Evolutionary conservation across 345 rosid genomes (phyloP).

Genomic region (Sisymbrium irio): DNA sequence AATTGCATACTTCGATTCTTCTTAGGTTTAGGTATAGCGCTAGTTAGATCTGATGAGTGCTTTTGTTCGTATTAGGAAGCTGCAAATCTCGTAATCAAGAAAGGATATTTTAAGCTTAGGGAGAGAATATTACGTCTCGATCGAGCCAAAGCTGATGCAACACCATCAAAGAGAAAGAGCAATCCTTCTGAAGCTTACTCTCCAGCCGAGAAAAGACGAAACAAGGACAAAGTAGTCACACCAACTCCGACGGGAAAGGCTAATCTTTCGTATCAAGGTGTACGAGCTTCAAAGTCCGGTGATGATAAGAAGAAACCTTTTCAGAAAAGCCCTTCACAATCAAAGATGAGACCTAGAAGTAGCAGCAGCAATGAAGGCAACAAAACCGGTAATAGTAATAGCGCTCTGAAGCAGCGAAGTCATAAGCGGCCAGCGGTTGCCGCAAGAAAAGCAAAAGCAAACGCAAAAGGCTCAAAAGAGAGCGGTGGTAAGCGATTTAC

Average conservation of each 20-base stretch:
- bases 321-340: constrained; percentile 35
- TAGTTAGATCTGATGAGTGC: background rate
- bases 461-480: constrained; percentile 32
- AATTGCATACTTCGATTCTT: background rate
- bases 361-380: constrained; percentile 17
- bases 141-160: constrained; percentile 55
- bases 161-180: constrained; percentile 65
- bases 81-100: constrained; percentile 58
- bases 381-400: constrained; percentile 29
- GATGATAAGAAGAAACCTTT: constrained; percentile 46
- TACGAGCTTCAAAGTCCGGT: constrained; percentile 70
- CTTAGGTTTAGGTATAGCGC: background rate
- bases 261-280: constrained; percentile 71
- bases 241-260: constrained; percentile 43
- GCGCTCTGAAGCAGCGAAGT: constrained; percentile 35
- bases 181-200: constrained; percentile 36
- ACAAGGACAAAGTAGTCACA: constrained; percentile 38
- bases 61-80: constrained; percentile 56
- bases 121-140: constrained; percentile 70
- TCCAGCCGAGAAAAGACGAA: constrained; percentile 48
- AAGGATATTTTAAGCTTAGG: constrained; percentile 64
- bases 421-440: constrained; percentile 85
- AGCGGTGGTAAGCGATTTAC: constrained; percentile 43
- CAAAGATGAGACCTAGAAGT: constrained; percentile 39
- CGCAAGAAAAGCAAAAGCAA: constrained; percentile 70